Evolutionary conservation across 163 green algal genomes (phyloP).

Genomic region (Volvox carteri): DNA sequence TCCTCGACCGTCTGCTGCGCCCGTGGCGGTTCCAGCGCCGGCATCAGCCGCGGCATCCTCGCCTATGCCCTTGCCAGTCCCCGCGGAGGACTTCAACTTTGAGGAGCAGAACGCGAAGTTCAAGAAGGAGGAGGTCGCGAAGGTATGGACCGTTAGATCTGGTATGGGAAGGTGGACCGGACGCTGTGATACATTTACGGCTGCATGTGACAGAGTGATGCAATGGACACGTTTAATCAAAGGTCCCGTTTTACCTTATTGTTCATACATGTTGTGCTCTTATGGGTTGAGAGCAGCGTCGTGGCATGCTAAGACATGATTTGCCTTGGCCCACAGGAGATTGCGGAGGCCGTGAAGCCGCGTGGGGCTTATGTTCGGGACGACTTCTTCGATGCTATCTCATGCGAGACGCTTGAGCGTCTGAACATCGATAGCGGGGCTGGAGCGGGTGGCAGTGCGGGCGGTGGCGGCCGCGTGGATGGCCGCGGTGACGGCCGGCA

Average conservation of each 20-base stretch:
- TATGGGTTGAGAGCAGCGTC: no score
- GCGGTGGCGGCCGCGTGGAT: not conserved
- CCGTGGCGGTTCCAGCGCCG: not conserved
- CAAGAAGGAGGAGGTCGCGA: slow-evolving; percentile 76
- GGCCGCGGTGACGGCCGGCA: slow-evolving; percentile 35
- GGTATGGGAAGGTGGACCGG: no score
- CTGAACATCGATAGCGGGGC: slow-evolving; percentile 37
- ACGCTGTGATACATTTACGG: no score
- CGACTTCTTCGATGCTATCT: slow-evolving; percentile 95
- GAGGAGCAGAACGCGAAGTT: slow-evolving; percentile 78
- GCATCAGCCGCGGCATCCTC: slow-evolving; percentile 19
- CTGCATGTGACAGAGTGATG: no score
- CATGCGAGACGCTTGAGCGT: slow-evolving; percentile 53
- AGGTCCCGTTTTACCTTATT: no score
- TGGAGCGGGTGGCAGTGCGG: not conserved
- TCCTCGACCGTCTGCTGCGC: not conserved
- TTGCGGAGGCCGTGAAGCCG: slow-evolving; percentile 39
- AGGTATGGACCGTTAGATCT: no score
- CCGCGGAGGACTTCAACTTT: slow-evolving; percentile 85
- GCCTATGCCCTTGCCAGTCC: slow-evolving; percentile 65
- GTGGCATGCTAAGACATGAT: not conserved
- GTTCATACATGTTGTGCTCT: no score
- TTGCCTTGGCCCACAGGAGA: slow-evolving; percentile 48
- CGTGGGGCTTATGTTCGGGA: slow-evolving; percentile 86
- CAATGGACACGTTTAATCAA: no score